phyloP scores from a whole-genome alignment of 2,329 filamentous ascomycete species.

The Zalaria obscura region DNA sequence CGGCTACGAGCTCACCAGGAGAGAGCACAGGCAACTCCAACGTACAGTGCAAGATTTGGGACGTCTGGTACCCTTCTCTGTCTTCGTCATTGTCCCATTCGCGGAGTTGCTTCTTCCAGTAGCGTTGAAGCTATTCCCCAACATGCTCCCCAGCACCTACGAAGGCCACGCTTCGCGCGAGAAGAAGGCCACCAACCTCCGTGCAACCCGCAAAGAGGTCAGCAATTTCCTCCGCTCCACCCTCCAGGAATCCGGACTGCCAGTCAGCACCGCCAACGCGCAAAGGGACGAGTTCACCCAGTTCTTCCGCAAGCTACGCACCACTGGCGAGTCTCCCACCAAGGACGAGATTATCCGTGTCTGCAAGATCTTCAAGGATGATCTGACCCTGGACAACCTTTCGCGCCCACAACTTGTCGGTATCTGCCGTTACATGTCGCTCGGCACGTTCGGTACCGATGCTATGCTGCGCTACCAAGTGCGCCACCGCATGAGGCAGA shows the following conservation, averaged over 20 bases:
- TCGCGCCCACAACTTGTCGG: constrained; percentile 90
- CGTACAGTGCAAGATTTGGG: constrained; percentile 88
- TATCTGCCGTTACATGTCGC: constrained; percentile 97
- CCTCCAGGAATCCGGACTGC: constrained; percentile 82
- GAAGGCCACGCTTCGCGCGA: constrained; percentile 87
- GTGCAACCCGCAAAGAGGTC: constrained; percentile 83
- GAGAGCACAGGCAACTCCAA: constrained; percentile 84
- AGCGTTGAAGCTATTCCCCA: constrained; percentile 89
- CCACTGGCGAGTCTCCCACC: constrained; percentile 80
- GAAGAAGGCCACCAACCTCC: constrained; percentile 65
- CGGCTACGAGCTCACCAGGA: constrained; percentile 87
- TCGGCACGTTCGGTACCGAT: constrained; percentile 93
- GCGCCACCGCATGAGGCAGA: constrained; percentile 95
- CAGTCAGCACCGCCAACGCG: constrained; percentile 67
- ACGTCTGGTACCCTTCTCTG: constrained; percentile 85
- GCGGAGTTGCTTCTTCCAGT: constrained; percentile 85
- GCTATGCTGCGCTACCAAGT: constrained; percentile 96
- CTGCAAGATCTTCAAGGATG: constrained; percentile 97
- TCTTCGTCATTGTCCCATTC: constrained; percentile 94
- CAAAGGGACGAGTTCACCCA: constrained; percentile 88
- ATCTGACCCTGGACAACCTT: constrained; percentile 91
- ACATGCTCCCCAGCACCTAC: constrained; percentile 92
- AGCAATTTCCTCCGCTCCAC: constrained; percentile 81
- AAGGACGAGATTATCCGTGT: constrained; percentile 92
- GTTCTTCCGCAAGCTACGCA: constrained; percentile 91